Conservation (phyloP, 2,329 filamentous ascomycete genomes). For the Neophaeococcomyces mojaviensis region DNA sequence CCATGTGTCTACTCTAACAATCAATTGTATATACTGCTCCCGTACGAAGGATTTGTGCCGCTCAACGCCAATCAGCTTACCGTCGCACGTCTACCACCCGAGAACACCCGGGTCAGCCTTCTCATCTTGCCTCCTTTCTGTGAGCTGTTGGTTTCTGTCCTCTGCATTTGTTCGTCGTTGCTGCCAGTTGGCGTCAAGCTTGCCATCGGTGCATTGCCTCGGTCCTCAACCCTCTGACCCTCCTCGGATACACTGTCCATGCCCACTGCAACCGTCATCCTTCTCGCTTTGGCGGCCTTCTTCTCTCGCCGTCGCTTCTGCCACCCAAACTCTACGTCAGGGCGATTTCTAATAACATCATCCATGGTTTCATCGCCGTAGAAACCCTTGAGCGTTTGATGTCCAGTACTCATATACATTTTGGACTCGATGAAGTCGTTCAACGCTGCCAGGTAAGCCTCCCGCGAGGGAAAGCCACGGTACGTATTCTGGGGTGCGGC, state of each 20-base stretch:
- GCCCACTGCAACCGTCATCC: neutral
- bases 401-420: neutral
- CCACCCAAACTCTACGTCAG: neutral
- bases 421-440: constrained; percentile 6
- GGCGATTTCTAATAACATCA: neutral
- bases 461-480: constrained; percentile 3
- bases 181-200: neutral
- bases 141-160: constrained; percentile 4
- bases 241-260: constrained; percentile 1
- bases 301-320: constrained; percentile 6
- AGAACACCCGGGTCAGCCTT: constrained; percentile 1
- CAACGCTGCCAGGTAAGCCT: constrained; percentile 4
- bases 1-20: neutral
- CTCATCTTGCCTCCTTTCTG: constrained; percentile 7
- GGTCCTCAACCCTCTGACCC: neutral
- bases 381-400: constrained; percentile 1
- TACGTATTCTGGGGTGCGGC: neutral
- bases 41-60: too few species aligned
- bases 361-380: constrained; percentile 3
- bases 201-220: neutral
- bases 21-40: too few species aligned
- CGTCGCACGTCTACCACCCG: neutral
- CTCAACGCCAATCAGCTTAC: neutral
- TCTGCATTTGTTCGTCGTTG: neutral
- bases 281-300: constrained; percentile 4